Conservation (phyloP, 2,329 filamentous ascomycete genomes). For the Phialophora chinensis region DNA sequence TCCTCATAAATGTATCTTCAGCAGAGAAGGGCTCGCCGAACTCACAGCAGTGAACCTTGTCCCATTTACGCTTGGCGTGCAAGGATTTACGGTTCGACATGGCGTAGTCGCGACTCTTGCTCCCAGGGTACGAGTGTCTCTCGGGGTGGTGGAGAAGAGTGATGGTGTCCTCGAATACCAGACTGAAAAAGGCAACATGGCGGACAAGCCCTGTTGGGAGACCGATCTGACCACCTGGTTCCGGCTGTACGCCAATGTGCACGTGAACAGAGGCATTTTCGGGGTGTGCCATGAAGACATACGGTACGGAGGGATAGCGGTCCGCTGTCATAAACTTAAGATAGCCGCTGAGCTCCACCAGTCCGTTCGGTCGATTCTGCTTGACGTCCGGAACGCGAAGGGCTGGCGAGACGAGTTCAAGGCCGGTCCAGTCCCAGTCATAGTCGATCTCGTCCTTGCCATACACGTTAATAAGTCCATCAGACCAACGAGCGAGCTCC, state of each 20-base stretch:
- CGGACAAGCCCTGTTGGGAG: constrained; percentile 9
- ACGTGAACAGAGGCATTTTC: constrained; percentile 1
- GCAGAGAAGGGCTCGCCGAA: constrained; percentile 7
- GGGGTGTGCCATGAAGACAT: not conserved
- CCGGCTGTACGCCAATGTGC: constrained; percentile 6
- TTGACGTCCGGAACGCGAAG: constrained; percentile 9
- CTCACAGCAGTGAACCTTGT: not conserved
- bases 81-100: not conserved
- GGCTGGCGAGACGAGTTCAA: constrained; percentile 17
- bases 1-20: constrained; percentile 15
- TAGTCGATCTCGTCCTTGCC: not conserved
- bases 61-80: not conserved
- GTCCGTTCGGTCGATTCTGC: not conserved
- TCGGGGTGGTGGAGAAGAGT: constrained; percentile 28
- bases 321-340: constrained; percentile 1
- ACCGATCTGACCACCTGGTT: not conserved
- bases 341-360: constrained; percentile 2
- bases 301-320: not conserved
- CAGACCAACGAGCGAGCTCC: not conserved
- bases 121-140: constrained; percentile 16
- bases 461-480: not conserved
- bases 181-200: constrained; percentile 27
- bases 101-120: constrained; percentile 10
- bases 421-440: constrained; percentile 3
- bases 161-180: constrained; percentile 28